Conservation (phyloP, 116 monocot species). For the Posidonia oceanica region DNA sequence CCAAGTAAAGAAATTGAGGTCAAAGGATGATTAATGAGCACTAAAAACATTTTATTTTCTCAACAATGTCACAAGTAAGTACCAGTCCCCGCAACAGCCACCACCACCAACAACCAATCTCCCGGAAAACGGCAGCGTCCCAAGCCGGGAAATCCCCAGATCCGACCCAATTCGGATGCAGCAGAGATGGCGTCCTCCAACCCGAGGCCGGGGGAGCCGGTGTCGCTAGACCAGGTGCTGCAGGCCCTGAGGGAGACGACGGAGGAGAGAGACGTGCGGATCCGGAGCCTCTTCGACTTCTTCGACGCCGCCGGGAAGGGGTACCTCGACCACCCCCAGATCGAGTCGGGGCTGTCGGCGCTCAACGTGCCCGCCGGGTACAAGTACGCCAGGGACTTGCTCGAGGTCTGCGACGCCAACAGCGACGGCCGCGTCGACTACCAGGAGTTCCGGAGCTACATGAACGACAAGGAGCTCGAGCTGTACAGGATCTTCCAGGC, state of each 20-base stretch:
- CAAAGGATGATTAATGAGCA: too few species aligned
- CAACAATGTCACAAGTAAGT: too few species aligned
- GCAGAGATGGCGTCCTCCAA: constrained; percentile 15
- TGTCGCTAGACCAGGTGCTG: constrained; percentile 65
- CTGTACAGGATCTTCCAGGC: constrained; percentile 89
- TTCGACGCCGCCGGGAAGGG: constrained; percentile 53
- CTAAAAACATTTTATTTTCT: too few species aligned
- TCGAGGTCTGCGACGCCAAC: constrained; percentile 72
- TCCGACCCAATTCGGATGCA: too few species aligned
- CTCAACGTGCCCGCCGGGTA: constrained; percentile 75
- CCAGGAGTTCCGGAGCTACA: constrained; percentile 62
- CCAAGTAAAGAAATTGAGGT: too few species aligned
- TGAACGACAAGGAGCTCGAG: constrained; percentile 92
- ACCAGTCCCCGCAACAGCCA: too few species aligned
- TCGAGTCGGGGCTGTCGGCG: constrained; percentile 58
- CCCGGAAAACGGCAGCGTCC: too few species aligned
- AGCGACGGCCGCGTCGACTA: constrained; percentile 68
- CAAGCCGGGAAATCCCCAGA: too few species aligned
- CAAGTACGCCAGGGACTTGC: constrained; percentile 82
- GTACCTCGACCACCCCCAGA: constrained; percentile 57
- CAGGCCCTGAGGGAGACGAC: constrained; percentile 65
- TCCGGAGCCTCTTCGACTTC: constrained; percentile 73
- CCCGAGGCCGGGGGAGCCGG: constrained; percentile 47
- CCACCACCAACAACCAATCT: too few species aligned
- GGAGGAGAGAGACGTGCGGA: constrained; percentile 76